phyloP scores from a whole-genome alignment of 495 filamentous ascomycete genomes.

The Penicillium alfredii region DNA sequence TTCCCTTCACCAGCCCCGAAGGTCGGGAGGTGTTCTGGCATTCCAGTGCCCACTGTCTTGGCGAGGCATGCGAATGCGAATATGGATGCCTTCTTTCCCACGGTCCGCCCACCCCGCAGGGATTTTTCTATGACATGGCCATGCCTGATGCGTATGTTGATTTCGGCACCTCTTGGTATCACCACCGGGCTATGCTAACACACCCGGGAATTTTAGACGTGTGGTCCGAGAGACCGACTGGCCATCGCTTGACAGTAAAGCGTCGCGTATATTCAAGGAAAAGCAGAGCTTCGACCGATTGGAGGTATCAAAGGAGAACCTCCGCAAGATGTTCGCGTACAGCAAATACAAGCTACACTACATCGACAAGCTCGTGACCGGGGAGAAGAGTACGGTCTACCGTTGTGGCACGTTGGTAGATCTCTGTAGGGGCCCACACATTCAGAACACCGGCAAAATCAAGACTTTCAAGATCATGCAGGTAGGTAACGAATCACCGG shows the following conservation, averaged over 20 bases:
- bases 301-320: slow-evolving; percentile 77
- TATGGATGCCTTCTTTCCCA: slow-evolving; percentile 89
- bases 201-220: slow-evolving; percentile 29
- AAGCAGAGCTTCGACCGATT: slow-evolving; percentile 93
- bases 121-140: slow-evolving; percentile 98
- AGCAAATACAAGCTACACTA: slow-evolving; percentile 96
- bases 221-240: slow-evolving; percentile 72
- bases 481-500: slow-evolving; percentile 41
- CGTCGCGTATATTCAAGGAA: slow-evolving; percentile 79
- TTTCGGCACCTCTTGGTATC: neutral
- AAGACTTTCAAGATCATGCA: slow-evolving; percentile 91
- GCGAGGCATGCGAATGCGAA: slow-evolving; percentile 82
- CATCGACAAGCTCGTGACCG: slow-evolving; percentile 89
- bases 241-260: slow-evolving; percentile 70
- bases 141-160: slow-evolving; percentile 57
- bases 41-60: slow-evolving; percentile 86
- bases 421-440: slow-evolving; percentile 75
- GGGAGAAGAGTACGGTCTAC: slow-evolving; percentile 89
- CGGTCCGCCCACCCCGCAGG: slow-evolving; percentile 84
- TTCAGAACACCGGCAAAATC: slow-evolving; percentile 86
- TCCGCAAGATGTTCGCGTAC: slow-evolving; percentile 93
- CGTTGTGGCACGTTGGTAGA: slow-evolving; percentile 76
- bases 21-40: slow-evolving; percentile 90
- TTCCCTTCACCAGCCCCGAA: slow-evolving; percentile 79
- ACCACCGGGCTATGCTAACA: too few relatives aligned